Evolutionary conservation across 306 rosid genomes (phyloP).

Genomic region (Rubus idaeus): DNA sequence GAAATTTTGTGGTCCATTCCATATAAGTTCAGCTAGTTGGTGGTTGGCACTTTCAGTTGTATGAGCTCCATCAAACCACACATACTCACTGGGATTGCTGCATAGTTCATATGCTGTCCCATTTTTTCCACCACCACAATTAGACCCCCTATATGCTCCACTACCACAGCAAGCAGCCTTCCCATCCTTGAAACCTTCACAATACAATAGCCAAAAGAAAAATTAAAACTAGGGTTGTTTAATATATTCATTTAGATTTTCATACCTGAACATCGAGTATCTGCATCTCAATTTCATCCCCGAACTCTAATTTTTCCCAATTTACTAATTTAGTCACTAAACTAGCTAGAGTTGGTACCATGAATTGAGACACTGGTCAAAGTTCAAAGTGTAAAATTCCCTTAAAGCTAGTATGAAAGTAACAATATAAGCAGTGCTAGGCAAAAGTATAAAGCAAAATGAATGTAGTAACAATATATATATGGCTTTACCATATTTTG

Average conservation of each 20-base stretch:
- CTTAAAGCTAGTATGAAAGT: no score
- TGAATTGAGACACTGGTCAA: background rate
- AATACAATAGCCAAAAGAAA: background rate
- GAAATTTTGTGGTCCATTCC: constrained; percentile 27
- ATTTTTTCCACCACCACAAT: constrained; percentile 23
- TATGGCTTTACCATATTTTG: constrained; percentile 45
- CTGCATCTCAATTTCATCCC: background rate
- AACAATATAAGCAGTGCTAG: background rate
- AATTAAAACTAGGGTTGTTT: background rate
- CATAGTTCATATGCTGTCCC: constrained; percentile 24
- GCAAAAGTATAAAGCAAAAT: no score
- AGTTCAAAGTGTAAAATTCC: background rate
- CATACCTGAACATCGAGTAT: background rate
- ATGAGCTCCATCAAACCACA: constrained; percentile 40
- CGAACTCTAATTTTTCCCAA: background rate
- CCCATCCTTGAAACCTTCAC: constrained; percentile 36
- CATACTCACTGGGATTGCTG: constrained; percentile 30
- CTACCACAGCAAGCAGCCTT: constrained; percentile 45
- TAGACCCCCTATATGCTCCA: constrained; percentile 31
- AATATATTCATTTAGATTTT: background rate
- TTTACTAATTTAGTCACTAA: background rate
- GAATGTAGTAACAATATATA: background rate
- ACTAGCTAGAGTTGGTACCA: background rate
- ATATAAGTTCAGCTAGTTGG: constrained; percentile 33
- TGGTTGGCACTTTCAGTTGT: constrained; percentile 30